These are phyloP conservation scores for Ciborinia camelliae DNA, from an alignment of 2,329 filamentous ascomycete genomes.

Conservation along the genomic window DNA sequence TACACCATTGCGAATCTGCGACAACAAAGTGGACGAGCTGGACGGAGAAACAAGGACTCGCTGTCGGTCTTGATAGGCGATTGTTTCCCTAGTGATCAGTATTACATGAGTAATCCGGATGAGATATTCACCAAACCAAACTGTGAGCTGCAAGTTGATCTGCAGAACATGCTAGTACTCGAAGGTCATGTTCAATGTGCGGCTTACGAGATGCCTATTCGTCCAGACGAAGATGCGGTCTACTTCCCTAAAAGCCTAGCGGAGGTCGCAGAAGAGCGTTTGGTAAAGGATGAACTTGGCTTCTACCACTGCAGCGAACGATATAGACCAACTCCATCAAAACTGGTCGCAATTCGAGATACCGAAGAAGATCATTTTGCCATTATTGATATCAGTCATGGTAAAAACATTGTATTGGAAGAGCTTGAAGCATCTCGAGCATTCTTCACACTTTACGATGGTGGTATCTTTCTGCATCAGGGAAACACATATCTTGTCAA, in stretches of 20 bases:
- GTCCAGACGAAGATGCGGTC: slow-evolving; percentile 65
- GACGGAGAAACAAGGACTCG: slow-evolving; percentile 88
- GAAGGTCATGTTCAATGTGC: slow-evolving; percentile 96
- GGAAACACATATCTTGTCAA: slow-evolving; percentile 90
- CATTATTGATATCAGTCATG: slow-evolving; percentile 82
- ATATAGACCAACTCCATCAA: slow-evolving; percentile 81
- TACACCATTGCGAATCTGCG: slow-evolving; percentile 93
- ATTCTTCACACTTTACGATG: slow-evolving; percentile 94
- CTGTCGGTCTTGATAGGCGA: slow-evolving; percentile 87
- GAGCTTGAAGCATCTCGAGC: slow-evolving; percentile 95
- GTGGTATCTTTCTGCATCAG: slow-evolving; percentile 94
- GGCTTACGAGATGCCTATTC: slow-evolving; percentile 89
- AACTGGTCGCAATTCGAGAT: slow-evolving; percentile 82
- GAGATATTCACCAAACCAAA: slow-evolving; percentile 93
- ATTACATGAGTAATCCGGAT: slow-evolving; percentile 95
- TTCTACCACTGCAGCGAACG: slow-evolving; percentile 89
- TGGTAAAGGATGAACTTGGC: slow-evolving; percentile 70
- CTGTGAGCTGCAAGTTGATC: slow-evolving; percentile 81
- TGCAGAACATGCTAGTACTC: slow-evolving; percentile 85
- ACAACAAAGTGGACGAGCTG: slow-evolving; percentile 91
- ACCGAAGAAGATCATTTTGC: slow-evolving; percentile 91
- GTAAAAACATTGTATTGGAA: slow-evolving; percentile 81
- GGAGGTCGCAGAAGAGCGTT: slow-evolving; percentile 68
- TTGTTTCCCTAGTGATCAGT: slow-evolving; percentile 84
- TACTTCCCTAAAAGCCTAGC: slow-evolving; percentile 78